Evolutionary conservation across 768 basidiomycete species (phyloP).

Genomic region (Trametes cubensis): DNA sequence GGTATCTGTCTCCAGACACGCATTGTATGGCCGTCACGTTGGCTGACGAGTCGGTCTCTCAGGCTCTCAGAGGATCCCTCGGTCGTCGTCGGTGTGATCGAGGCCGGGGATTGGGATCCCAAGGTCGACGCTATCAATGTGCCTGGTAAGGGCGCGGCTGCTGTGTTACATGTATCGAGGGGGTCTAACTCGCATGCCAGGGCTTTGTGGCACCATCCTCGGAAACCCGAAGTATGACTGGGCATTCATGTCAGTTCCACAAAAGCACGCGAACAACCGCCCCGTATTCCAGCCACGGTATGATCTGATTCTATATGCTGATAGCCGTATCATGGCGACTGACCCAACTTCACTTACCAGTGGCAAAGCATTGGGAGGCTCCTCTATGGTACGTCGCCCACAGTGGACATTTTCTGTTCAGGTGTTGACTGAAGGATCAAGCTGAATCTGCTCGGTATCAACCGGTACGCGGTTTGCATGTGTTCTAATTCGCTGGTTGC

Average conservation of each 20-base stretch:
- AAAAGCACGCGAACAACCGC: constrained; percentile 18
- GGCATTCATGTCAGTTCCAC: constrained; percentile 25
- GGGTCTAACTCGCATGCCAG: neutral
- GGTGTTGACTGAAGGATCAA: neutral
- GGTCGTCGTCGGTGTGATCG: constrained; percentile 34
- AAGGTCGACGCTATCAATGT: constrained; percentile 17
- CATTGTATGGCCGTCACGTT: neutral
- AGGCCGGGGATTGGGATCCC: constrained; percentile 33
- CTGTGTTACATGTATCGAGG: too few relatives aligned
- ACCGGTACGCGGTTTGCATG: neutral
- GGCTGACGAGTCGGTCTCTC: neutral
- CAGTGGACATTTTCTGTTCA: neutral
- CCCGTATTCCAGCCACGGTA: constrained; percentile 14
- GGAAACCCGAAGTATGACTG: constrained; percentile 27
- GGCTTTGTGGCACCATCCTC: constrained; percentile 8
- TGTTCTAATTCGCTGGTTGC: too few relatives aligned
- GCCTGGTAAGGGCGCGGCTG: constrained; percentile 14
- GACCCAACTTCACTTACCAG: neutral
- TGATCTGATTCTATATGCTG: neutral
- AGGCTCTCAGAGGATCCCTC: constrained; percentile 34
- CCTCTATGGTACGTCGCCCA: constrained; percentile 13
- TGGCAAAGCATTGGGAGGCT: constrained; percentile 25
- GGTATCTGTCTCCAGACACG: constrained; percentile 1
- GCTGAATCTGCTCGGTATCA: constrained; percentile 21
- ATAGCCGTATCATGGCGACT: neutral